phyloP scores from a whole-genome alignment of 805 yeast genomes.

The Saccharomycopsis guyanensis region DNA sequence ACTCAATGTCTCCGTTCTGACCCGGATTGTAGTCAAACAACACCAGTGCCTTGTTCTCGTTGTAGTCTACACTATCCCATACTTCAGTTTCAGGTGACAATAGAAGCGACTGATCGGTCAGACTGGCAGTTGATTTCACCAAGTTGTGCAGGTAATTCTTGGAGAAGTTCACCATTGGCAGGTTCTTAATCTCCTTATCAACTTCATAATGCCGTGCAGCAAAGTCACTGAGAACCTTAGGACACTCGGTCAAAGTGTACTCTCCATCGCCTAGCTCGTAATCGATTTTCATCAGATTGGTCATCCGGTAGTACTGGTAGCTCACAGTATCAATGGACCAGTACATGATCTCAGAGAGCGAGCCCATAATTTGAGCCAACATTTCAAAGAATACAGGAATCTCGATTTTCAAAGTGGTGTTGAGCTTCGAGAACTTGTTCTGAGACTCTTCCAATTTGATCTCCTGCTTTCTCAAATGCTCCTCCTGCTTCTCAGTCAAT shows the following conservation, averaged over 20 bases:
- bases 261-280: constrained; percentile 6
- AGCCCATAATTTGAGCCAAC: constrained; percentile 13
- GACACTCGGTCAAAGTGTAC: not conserved
- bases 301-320: constrained; percentile 16
- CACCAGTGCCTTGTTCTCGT: not conserved
- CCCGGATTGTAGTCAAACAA: constrained; percentile 5
- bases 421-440: constrained; percentile 8
- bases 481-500: constrained; percentile 16
- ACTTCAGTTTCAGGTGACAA: not conserved
- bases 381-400: constrained; percentile 18
- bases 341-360: constrained; percentile 15
- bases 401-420: constrained; percentile 17
- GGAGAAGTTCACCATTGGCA: constrained; percentile 14
- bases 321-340: constrained; percentile 16
- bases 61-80: not conserved
- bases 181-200: constrained; percentile 2
- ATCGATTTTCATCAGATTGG: constrained; percentile 17
- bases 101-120: not conserved
- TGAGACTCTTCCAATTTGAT: constrained; percentile 10
- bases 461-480: constrained; percentile 8
- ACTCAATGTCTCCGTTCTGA: constrained; percentile 31
- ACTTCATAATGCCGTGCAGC: not conserved
- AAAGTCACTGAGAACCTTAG: constrained; percentile 7
- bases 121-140: constrained; percentile 2
- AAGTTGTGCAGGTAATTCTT: constrained; percentile 8